Evolutionary conservation across 805 yeast species (phyloP).

Genomic region (Metschnikowia henanensis): DNA sequence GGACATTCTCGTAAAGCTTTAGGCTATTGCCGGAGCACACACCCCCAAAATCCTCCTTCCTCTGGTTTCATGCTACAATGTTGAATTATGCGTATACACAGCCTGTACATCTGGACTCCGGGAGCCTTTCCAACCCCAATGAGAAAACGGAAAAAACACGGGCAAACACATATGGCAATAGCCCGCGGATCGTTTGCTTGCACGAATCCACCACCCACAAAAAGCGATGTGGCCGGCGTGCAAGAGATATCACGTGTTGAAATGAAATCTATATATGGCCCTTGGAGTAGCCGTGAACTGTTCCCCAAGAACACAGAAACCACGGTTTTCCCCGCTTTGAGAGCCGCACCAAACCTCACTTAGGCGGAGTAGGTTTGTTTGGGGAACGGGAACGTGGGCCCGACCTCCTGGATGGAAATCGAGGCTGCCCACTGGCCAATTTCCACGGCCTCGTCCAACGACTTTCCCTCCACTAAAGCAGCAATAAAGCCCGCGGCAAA

Average conservation of each 20-base stretch:
- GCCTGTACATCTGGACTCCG: background rate
- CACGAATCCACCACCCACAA: background rate
- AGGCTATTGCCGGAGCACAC: too few species aligned
- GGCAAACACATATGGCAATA: background rate
- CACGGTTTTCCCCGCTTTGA: too few species aligned
- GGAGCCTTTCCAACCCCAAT: background rate
- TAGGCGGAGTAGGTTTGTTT: conserved; percentile 49
- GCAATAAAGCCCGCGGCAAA: conserved; percentile 97
- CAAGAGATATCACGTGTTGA: conserved; percentile 17
- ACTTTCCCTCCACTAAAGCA: conserved; percentile 74
- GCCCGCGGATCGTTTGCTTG: background rate
- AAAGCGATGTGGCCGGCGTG: background rate
- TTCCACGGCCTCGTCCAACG: conserved; percentile 60
- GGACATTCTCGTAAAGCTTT: too few species aligned
- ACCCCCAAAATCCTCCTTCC: too few species aligned
- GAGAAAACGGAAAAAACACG: background rate
- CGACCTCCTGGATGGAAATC: conserved; percentile 86
- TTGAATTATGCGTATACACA: conserved; percentile 19
- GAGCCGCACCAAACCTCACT: too few species aligned
- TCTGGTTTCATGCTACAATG: conserved; percentile 13
- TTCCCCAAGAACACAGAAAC: background rate
- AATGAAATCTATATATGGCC: conserved; percentile 10
- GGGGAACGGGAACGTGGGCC: conserved; percentile 91
- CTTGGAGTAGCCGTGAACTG: background rate
- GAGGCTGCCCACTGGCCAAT: conserved; percentile 98